Evolutionary conservation across 2,329 filamentous ascomycete species (phyloP).

Genomic region (Fusarium bactridioides): DNA sequence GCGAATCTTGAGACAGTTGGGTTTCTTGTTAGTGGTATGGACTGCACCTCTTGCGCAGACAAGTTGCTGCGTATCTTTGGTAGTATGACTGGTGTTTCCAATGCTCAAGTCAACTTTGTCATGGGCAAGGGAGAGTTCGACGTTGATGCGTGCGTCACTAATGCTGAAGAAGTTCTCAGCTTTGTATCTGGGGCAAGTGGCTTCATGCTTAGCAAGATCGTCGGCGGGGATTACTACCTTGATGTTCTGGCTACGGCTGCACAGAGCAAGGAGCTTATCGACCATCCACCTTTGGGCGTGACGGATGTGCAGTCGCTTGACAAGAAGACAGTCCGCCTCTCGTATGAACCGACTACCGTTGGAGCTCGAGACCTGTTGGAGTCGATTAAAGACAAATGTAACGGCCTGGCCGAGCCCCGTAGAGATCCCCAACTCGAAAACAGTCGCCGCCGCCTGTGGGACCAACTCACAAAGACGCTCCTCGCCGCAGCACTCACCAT

Average conservation of each 20-base stretch:
- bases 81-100: slow-evolving; percentile 41
- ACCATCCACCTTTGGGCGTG: neutral
- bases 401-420: slow-evolving; percentile 44
- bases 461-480: slow-evolving; percentile 45
- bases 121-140: slow-evolving; percentile 48
- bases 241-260: neutral
- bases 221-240: neutral
- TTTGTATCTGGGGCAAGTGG: slow-evolving; percentile 36
- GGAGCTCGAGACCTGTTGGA: slow-evolving; percentile 45
- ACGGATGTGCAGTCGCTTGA: slow-evolving; percentile 31
- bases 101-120: slow-evolving; percentile 49
- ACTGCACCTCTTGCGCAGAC: slow-evolving; percentile 48
- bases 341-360: slow-evolving; percentile 46
- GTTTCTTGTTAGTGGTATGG: slow-evolving; percentile 47
- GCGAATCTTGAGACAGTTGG: neutral
- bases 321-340: slow-evolving; percentile 44
- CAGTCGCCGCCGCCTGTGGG: slow-evolving; percentile 42
- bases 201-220: slow-evolving; percentile 39
- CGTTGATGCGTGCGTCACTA: slow-evolving; percentile 38
- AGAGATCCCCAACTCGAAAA: slow-evolving; percentile 46
- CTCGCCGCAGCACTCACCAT: slow-evolving; percentile 45
- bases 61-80: slow-evolving; percentile 45
- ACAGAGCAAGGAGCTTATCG: neutral
- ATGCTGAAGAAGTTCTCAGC: slow-evolving; percentile 29
- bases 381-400: slow-evolving; percentile 8